phyloP scores from a whole-genome alignment of 306 rosid species.

The Gleditsia sinensis region DNA sequence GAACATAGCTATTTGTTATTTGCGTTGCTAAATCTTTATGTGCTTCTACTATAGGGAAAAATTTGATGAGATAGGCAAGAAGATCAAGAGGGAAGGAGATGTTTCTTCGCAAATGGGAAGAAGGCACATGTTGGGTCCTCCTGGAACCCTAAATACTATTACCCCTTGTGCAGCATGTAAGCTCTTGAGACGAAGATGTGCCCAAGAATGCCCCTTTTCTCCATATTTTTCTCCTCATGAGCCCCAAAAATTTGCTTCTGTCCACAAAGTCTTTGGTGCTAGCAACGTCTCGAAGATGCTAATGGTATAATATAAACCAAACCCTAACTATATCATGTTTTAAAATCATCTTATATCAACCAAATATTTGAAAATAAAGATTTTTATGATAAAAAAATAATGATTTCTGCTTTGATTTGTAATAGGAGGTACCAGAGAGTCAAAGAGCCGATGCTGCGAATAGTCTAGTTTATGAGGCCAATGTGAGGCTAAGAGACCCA shows the following conservation, averaged over 20 bases:
- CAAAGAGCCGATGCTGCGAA: slow-evolving; percentile 93
- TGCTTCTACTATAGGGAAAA: slow-evolving; percentile 51
- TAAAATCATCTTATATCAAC: neutral
- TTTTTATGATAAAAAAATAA: neutral
- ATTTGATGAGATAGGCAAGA: slow-evolving; percentile 87
- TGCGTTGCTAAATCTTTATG: neutral
- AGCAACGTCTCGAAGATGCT: slow-evolving; percentile 99
- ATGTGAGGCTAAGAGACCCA: slow-evolving; percentile 95
- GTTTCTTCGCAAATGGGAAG: slow-evolving; percentile 72
- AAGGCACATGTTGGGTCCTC: slow-evolving; percentile 80
- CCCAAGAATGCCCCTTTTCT: slow-evolving; percentile 96
- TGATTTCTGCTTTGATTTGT: neutral
- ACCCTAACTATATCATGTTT: neutral
- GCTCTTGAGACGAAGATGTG: slow-evolving; percentile 88
- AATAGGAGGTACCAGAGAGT: slow-evolving; percentile 82
- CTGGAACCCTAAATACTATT: slow-evolving; percentile 86
- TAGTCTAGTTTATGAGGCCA: slow-evolving; percentile 94
- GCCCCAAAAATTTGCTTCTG: slow-evolving; percentile 95
- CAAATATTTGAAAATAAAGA: neutral
- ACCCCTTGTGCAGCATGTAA: slow-evolving; percentile 99
- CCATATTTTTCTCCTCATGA: slow-evolving; percentile 98
- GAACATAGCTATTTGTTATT: neutral
- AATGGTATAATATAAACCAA: slow-evolving; percentile 49
- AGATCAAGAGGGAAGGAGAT: slow-evolving; percentile 77
- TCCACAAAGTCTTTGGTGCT: slow-evolving; percentile 96